Percentiles rank a stretch among this genome's conserved stretches.
Conservation (phyloP, 805 yeast species). For the Wickerhamiella occidentalis region DNA sequence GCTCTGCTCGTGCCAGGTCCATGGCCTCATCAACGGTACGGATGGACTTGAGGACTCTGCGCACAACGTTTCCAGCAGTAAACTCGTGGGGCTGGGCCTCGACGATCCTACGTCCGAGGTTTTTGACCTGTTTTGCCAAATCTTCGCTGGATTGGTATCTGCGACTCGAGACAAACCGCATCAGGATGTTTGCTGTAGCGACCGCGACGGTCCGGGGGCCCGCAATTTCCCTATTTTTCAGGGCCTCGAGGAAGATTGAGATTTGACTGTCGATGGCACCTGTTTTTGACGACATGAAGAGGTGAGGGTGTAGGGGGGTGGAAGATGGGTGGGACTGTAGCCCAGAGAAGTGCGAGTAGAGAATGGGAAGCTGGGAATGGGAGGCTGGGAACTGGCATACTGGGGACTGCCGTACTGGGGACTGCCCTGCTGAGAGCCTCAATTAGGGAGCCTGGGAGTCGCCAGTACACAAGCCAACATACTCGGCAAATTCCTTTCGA, state of each 20-base stretch:
- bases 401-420: no score
- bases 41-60: constrained; percentile 75
- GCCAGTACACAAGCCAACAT: no score
- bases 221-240: constrained; percentile 72
- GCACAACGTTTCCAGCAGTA: constrained; percentile 77
- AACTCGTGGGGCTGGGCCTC: constrained; percentile 84
- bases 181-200: constrained; percentile 73
- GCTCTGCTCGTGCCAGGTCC: constrained; percentile 9
- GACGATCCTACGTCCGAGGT: constrained; percentile 51
- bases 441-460: no score
- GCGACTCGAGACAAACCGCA: constrained; percentile 79
- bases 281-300: constrained; percentile 24
- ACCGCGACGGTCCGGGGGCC: constrained; percentile 78
- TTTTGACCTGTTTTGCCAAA: constrained; percentile 56
- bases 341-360: no score
- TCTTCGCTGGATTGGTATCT: constrained; percentile 75
- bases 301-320: no score
- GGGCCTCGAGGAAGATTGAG: constrained; percentile 27
- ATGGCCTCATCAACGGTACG: constrained; percentile 66
- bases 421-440: no score
- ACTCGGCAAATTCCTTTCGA: no score
- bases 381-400: no score
- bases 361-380: no score
- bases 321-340: no score
- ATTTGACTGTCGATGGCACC: constrained; percentile 25